Evolutionary conservation across 495 filamentous ascomycete species (phyloP).

Genomic region (Penicillium pancosmium): DNA sequence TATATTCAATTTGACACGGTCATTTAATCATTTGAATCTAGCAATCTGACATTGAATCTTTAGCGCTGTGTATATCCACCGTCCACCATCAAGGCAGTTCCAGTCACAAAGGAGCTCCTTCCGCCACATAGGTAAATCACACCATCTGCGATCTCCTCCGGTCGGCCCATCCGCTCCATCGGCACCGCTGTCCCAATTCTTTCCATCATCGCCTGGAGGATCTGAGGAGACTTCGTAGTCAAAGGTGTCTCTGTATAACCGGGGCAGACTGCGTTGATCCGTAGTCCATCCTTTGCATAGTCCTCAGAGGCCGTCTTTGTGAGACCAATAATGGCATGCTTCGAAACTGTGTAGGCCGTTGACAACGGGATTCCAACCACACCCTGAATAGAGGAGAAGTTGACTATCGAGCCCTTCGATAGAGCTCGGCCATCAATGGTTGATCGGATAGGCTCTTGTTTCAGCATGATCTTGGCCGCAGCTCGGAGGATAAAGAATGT

Average conservation of each 20-base stretch:
- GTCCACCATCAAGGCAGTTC: conserved; percentile 47
- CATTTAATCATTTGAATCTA: neutral
- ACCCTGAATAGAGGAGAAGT: conserved; percentile 48
- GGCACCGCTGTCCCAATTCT: conserved; percentile 39
- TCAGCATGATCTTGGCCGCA: conserved; percentile 42
- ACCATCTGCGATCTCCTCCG: conserved; percentile 48
- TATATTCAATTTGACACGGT: too few relatives aligned
- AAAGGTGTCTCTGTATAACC: conserved; percentile 48
- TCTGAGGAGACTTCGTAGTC: conserved; percentile 32
- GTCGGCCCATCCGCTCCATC: conserved; percentile 42
- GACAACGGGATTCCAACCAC: conserved; percentile 29
- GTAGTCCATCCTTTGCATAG: conserved; percentile 43
- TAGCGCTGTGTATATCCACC: conserved; percentile 40
- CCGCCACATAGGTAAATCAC: conserved; percentile 44
- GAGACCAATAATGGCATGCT: conserved; percentile 40
- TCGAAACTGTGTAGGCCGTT: conserved; percentile 37
- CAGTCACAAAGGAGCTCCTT: conserved; percentile 44
- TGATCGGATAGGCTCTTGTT: conserved; percentile 41
- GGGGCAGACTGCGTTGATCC: conserved; percentile 50
- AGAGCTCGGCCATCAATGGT: conserved; percentile 27
- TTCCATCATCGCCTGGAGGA: conserved; percentile 23
- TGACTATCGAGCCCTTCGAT: conserved; percentile 42
- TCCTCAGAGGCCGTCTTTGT: conserved; percentile 45
- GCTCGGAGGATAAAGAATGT: conserved; percentile 44
- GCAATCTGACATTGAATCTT: neutral